Evolutionary conservation across 768 basidiomycete genomes (phyloP).

Genomic region (Lentinus brumalis): DNA sequence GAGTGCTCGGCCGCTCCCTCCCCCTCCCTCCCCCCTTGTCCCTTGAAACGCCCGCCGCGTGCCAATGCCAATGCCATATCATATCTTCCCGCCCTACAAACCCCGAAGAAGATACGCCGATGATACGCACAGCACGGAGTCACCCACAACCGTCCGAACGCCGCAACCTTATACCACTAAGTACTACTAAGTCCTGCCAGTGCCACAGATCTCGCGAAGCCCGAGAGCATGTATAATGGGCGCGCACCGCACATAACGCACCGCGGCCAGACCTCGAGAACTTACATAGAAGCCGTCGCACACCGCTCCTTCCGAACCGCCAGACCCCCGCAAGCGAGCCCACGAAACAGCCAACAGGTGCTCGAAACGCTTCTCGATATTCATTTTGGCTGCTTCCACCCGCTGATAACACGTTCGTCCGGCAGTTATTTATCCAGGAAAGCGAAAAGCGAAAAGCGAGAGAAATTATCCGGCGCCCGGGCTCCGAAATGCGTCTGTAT

Average conservation of each 20-base stretch:
- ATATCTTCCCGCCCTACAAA: not conserved
- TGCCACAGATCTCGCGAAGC: not conserved
- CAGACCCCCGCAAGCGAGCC: no score
- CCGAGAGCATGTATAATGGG: no score
- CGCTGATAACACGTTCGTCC: not conserved
- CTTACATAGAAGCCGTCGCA: no score
- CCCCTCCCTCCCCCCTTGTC: not conserved
- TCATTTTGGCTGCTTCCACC: not conserved
- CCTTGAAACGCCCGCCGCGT: not conserved
- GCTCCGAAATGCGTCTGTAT: not conserved
- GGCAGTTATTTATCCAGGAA: not conserved
- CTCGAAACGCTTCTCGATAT: no score
- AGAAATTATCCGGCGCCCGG: slow-evolving; percentile 5
- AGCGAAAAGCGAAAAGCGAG: not conserved
- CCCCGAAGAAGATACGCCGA: not conserved
- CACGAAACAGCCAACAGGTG: no score
- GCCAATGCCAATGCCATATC: not conserved
- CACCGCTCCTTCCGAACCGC: no score
- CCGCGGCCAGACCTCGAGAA: no score
- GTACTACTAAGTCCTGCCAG: not conserved
- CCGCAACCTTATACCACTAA: not conserved
- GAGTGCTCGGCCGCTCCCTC: not conserved
- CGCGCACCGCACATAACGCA: no score
- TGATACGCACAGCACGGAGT: slow-evolving; percentile 1
- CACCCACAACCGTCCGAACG: not conserved